Base-by-base conservation (phyloP, 2,329 filamentous ascomycete genomes). In the Coniella lustricola region DNA sequence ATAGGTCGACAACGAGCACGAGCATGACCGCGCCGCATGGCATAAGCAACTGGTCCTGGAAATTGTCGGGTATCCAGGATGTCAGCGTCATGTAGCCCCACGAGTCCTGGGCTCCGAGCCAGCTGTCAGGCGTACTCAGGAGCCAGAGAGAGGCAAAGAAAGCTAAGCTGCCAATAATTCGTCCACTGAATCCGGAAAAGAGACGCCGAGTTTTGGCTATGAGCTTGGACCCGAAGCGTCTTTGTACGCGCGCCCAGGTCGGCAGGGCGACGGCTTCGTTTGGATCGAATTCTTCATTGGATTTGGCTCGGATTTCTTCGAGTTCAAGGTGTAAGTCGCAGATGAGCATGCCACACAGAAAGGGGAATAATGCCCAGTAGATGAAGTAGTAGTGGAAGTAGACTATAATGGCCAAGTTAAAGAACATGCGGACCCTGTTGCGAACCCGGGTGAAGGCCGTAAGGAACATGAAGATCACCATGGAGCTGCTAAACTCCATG, bases 401-500 rank as follows among this genome's bases (percentile, higher is more conserved):
- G 17, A 52, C 29, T 0, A 56, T 56, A 8, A 62, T 41, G 3
- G 41, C 46, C 1, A 52, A 14, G 3, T 52, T 43, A 20, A 60
- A 48, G 1, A 44, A 7, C 35, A 63, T 52, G 9, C 62, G 49
- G 17, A 57, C 51, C 7, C 55, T 46, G 4, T 49, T 41, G 17
- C 53, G 52, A 13, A 55, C 54, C 13, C 57, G 54, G n/a, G 57
- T 56, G 8, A 66, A 59, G 2, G 62, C 64, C 2, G 64, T 55
- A 18, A 66, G 54, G 42, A 60, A 54, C 32, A 62, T 52, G 42
- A 67, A 68, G 7, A 67, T 42, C 10, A 64, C 54, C n/a, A 68
- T 48, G 5, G 64, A 67, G 54, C 60, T 57, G 41, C 58, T 58
- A 48, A 67, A 67, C 56, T 67, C 66, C 29, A 67, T 56, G 0